Evolutionary conservation across 129 eudicot species (phyloP).

Genomic region (carrot (Daucus carota)): DH1_v3.0 NC_030381.2:38568001-38568500

Average conservation of each 20-base stretch:
- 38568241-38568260: background rate
- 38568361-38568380: slow-evolving; percentile 58
- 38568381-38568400: slow-evolving; percentile 85
- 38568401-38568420: slow-evolving; percentile 84
- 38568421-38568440: slow-evolving; percentile 75
- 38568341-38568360: slow-evolving; percentile 90
- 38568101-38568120: slow-evolving; percentile 94
- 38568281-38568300: background rate
- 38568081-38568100: slow-evolving; percentile 68
- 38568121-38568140: slow-evolving; percentile 79
- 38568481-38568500: background rate
- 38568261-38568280: background rate
- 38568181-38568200: slow-evolving; percentile 51
- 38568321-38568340: slow-evolving; percentile 97
- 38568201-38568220: slow-evolving; percentile 75
- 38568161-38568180: slow-evolving; percentile 40
- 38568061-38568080: slow-evolving; percentile 76
- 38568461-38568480: background rate
- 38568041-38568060: slow-evolving; percentile 21
- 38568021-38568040: background rate
- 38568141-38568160: slow-evolving; percentile 44
- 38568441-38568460: background rate
- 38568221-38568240: slow-evolving; percentile 32
- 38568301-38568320: slow-evolving; percentile 50
- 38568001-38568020: background rate